phyloP scores from a whole-genome alignment of 495 filamentous ascomycete species.

The Talaromyces stipitatus region DNA sequence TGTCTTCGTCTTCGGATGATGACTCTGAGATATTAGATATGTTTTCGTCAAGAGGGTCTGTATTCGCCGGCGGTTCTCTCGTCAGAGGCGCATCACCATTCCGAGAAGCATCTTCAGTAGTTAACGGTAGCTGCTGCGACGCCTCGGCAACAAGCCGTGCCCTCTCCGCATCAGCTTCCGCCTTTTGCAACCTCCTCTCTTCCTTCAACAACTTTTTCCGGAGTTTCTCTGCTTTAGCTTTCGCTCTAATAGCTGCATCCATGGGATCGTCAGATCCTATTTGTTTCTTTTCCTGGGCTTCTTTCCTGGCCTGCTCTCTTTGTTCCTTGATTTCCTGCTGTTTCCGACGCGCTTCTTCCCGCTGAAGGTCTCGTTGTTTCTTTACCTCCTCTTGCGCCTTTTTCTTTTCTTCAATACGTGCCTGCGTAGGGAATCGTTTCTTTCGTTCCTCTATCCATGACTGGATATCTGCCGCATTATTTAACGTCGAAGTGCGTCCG shows the following conservation, averaged over 20 bases:
- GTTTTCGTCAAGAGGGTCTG: slow-evolving; percentile 2
- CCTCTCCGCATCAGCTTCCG: slow-evolving; percentile 38
- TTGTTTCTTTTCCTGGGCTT: slow-evolving; percentile 21
- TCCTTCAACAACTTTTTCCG: slow-evolving; percentile 38
- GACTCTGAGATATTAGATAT: slow-evolving; percentile 24
- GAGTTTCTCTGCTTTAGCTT: slow-evolving; percentile 43
- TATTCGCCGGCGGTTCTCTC: neutral
- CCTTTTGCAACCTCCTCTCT: slow-evolving; percentile 39
- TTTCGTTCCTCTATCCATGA: slow-evolving; percentile 76
- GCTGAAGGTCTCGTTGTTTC: slow-evolving; percentile 21
- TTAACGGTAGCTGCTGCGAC: slow-evolving; percentile 16
- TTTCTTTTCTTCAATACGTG: slow-evolving; percentile 45
- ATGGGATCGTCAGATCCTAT: slow-evolving; percentile 20
- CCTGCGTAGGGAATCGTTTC: slow-evolving; percentile 69
- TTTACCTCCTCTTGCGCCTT: slow-evolving; percentile 36
- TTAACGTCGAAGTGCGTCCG: slow-evolving; percentile 31
- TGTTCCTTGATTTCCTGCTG: slow-evolving; percentile 21
- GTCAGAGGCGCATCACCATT: too few species aligned
- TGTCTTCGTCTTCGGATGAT: slow-evolving; percentile 21
- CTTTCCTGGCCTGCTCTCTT: slow-evolving; percentile 17
- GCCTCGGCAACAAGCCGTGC: slow-evolving; percentile 31
- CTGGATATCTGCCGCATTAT: slow-evolving; percentile 60
- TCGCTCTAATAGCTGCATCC: slow-evolving; percentile 33
- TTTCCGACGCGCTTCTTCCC: slow-evolving; percentile 22
- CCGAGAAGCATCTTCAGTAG: too few species aligned